Conservation (phyloP, 169 alveolate genomes). For the Cyclospora cayetanensis region DNA sequence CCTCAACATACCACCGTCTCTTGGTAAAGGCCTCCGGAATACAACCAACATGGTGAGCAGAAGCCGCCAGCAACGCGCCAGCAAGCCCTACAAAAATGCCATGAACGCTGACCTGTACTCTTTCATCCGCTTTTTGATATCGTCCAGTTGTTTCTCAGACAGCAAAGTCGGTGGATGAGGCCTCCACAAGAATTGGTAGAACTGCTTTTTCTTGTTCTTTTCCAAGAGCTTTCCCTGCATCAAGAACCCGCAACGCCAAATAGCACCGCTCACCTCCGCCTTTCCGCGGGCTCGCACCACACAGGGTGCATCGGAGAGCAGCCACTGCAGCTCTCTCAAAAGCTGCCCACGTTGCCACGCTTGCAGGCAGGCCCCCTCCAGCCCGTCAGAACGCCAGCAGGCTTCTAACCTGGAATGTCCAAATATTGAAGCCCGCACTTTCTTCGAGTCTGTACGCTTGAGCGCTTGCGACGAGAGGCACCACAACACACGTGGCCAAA, state of each 20-base stretch:
- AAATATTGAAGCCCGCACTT: conserved; percentile 59
- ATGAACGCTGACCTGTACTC: conserved; percentile 80
- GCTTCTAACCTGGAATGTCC: conserved; percentile 57
- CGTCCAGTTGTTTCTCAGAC: conserved; percentile 82
- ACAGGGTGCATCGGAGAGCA: too few species aligned
- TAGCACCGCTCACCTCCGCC: conserved; percentile 75
- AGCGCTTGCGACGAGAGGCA: conserved; percentile 75
- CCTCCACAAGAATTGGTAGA: conserved; percentile 88
- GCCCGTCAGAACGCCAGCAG: too few species aligned
- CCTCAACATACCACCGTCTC: background rate
- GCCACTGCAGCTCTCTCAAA: too few species aligned
- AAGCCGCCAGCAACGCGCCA: background rate
- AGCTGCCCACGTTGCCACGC: too few species aligned
- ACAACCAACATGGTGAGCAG: background rate
- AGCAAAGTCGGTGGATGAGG: conserved; percentile 91
- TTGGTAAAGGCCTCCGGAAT: background rate
- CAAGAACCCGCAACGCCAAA: conserved; percentile 80
- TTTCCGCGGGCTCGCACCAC: conserved; percentile 1
- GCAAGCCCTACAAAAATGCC: background rate
- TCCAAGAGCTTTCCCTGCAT: conserved; percentile 88
- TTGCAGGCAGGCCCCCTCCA: too few species aligned
- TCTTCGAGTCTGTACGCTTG: background rate
- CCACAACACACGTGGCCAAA: conserved; percentile 83
- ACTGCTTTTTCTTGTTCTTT: conserved; percentile 82
- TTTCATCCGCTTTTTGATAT: conserved; percentile 86